phyloP scores from a whole-genome alignment of 495 filamentous ascomycete species.

The Thermochaetoides thermophila region DNA sequence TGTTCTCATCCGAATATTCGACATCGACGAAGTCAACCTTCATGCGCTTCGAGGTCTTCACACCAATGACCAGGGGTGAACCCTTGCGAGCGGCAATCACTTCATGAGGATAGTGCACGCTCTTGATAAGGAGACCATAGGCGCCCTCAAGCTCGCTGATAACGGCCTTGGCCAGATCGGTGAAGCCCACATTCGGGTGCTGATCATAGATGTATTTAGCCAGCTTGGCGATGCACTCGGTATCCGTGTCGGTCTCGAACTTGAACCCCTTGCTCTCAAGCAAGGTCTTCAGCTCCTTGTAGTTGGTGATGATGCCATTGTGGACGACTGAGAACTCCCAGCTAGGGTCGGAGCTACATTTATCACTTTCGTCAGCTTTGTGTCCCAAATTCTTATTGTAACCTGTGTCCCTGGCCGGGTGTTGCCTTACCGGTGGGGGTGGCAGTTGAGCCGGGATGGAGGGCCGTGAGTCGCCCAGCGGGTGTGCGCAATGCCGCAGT shows the following conservation, averaged over 20 bases:
- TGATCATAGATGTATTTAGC: conserved; percentile 96
- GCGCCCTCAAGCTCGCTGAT: conserved; percentile 97
- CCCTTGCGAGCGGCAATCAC: conserved; percentile 96
- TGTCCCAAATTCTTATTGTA: too few species aligned
- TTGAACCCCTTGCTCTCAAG: conserved; percentile 88
- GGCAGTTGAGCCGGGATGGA: conserved; percentile 88
- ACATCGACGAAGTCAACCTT: conserved; percentile 99
- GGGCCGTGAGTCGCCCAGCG: conserved; percentile 96
- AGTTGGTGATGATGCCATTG: conserved; percentile 99
- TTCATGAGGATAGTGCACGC: conserved; percentile 95
- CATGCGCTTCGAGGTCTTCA: conserved; percentile 94
- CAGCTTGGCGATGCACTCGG: conserved; percentile 96
- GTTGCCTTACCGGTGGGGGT: conserved; percentile 71
- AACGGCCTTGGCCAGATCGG: conserved; percentile 87
- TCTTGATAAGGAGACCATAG: conserved; percentile 92
- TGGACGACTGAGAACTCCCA: conserved; percentile 97
- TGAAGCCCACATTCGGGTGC: conserved; percentile 89
- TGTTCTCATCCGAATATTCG: conserved; percentile 74
- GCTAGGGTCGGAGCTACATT: conserved; percentile 57
- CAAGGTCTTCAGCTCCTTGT: conserved; percentile 94
- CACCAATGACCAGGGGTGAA: conserved; percentile 89
- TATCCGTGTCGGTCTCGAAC: conserved; percentile 98
- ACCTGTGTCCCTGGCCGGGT: background rate
- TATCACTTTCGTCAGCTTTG: too few species aligned
- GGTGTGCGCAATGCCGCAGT: conserved; percentile 96